Evolutionary conservation across 331 rosid species (phyloP).

Genomic region (Quercus lobata): DNA sequence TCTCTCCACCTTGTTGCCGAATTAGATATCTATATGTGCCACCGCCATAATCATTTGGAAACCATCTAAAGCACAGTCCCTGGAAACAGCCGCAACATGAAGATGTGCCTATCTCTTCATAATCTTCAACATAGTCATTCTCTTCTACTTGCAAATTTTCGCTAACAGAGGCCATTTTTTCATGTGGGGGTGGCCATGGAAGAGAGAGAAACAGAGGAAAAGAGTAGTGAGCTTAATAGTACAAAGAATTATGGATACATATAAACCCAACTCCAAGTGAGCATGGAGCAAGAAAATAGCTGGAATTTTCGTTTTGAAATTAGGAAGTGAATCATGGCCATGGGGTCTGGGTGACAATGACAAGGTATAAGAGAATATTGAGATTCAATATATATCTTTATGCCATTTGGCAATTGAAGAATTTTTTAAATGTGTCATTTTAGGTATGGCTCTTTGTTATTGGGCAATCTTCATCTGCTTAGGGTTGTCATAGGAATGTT

Average conservation of each 20-base stretch:
- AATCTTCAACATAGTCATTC: background rate
- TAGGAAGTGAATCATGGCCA: background rate
- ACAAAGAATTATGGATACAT: background rate
- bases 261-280: background rate
- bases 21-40: slow-evolving; percentile 8
- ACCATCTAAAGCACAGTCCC: background rate
- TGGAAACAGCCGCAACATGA: slow-evolving; percentile 25
- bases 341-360: background rate
- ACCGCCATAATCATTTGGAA: background rate
- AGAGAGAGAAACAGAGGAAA: background rate
- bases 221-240: background rate
- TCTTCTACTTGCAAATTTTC: background rate
- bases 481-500: too few species aligned
- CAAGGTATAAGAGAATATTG: too few species aligned
- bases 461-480: background rate
- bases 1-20: background rate
- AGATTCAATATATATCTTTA: too few species aligned
- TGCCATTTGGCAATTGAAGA: too few species aligned
- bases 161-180: background rate
- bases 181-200: slow-evolving; percentile 9
- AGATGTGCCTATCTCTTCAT: background rate
- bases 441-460: background rate
- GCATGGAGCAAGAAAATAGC: background rate
- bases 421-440: background rate
- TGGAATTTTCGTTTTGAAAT: background rate